Evolutionary conservation across 1,284 basidiomycete species (phyloP).

Genomic region (Cryptococcus sp.): DNA sequence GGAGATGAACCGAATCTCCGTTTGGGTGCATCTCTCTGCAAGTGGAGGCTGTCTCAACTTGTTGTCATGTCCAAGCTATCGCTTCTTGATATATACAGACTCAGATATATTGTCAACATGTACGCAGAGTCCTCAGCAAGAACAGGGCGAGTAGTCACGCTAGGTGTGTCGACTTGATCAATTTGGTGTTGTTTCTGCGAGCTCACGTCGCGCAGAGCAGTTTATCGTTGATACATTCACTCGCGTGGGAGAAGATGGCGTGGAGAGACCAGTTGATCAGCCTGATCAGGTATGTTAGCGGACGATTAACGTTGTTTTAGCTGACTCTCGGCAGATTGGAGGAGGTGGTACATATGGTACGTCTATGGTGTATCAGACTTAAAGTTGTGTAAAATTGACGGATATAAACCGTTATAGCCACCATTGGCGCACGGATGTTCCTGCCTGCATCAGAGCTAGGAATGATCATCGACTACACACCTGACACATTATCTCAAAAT

Average conservation of each 20-base stretch:
- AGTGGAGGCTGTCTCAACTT: too few relatives aligned
- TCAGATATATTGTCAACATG: too few relatives aligned
- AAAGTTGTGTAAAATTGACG: too few relatives aligned
- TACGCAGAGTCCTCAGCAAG: too few relatives aligned
- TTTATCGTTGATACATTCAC: constrained; percentile 52
- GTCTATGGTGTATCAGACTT: constrained; percentile 1
- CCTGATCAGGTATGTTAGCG: constrained; percentile 38
- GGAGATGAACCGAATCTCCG: too few relatives aligned
- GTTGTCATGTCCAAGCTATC: too few relatives aligned
- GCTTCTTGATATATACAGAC: too few relatives aligned
- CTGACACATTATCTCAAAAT: constrained; percentile 23
- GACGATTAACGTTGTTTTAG: not conserved
- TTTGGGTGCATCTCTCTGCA: too few relatives aligned
- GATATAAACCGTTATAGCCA: constrained; percentile 21
- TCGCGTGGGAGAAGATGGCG: constrained; percentile 34
- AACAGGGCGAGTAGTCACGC: constrained; percentile 7
- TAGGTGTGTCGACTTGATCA: constrained; percentile 5
- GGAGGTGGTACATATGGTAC: constrained; percentile 50
- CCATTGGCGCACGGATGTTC: constrained; percentile 48
- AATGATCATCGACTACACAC: constrained; percentile 46
- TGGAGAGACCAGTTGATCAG: constrained; percentile 31
- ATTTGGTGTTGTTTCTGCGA: too few relatives aligned
- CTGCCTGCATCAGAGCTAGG: constrained; percentile 34
- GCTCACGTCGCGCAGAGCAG: constrained; percentile 24
- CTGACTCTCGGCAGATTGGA: constrained; percentile 35